Conservation (phyloP, 192 early-diverging fungal genomes). For the Entomortierella chlamydospora region DNA sequence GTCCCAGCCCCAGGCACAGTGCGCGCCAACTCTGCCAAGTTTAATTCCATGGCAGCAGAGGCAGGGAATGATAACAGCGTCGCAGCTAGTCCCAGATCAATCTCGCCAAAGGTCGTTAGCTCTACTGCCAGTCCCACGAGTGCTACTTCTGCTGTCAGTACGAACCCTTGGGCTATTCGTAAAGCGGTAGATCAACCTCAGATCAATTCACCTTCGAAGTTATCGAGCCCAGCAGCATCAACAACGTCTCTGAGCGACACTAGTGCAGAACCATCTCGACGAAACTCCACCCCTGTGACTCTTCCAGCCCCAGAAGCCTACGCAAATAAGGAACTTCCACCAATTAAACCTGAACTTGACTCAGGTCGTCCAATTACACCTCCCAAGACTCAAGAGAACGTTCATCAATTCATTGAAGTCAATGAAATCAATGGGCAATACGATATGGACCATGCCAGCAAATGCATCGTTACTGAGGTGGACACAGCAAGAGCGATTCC, state of each 20-base stretch:
- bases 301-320: background rate
- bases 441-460: slow-evolving; percentile 26
- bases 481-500: slow-evolving; percentile 11
- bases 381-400: background rate
- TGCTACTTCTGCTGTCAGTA: slow-evolving; percentile 9
- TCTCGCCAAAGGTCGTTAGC: slow-evolving; percentile 7
- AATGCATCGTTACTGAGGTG: slow-evolving; percentile 36
- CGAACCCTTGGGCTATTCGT: slow-evolving; percentile 34
- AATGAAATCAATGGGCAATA: background rate
- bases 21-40: slow-evolving; percentile 29
- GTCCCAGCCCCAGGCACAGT: slow-evolving; percentile 27
- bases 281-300: background rate
- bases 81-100: background rate
- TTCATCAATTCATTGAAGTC: background rate
- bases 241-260: background rate
- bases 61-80: background rate
- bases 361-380: background rate
- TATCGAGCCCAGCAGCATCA: background rate
- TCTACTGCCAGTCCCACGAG: background rate
- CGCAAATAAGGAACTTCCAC: slow-evolving; percentile 40
- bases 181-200: slow-evolving; percentile 19
- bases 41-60: slow-evolving; percentile 14
- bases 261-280: background rate
- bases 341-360: slow-evolving; percentile 4
- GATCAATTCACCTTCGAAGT: slow-evolving; percentile 16